Conservation (phyloP, 305 asterid species). For the Salvia sclarea region DNA sequence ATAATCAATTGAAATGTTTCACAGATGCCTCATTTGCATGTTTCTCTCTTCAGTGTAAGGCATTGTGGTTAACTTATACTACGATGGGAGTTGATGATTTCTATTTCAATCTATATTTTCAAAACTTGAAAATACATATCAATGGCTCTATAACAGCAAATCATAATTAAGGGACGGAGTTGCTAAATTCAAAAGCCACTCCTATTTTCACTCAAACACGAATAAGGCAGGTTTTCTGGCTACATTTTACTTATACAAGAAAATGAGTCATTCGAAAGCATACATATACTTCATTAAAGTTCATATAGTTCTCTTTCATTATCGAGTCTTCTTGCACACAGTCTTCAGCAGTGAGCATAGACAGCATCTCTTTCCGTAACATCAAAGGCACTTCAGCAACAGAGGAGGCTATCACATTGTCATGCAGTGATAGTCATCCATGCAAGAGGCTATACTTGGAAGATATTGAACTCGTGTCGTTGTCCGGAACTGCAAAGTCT, state of each 20-base stretch:
- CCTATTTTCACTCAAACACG: not conserved
- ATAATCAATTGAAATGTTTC: not conserved
- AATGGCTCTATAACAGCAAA: not conserved
- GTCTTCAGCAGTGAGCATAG: conserved; percentile 60
- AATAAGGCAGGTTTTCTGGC: not conserved
- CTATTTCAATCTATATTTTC: not conserved
- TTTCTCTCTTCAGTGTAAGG: too few species aligned
- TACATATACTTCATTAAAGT: not conserved
- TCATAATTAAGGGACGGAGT: not conserved
- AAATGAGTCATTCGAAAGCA: not conserved
- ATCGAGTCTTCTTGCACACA: conserved; percentile 32
- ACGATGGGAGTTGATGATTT: not conserved
- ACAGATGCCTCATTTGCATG: not conserved
- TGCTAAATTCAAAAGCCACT: not conserved
- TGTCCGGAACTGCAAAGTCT: conserved; percentile 41
- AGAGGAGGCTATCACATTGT: conserved; percentile 55
- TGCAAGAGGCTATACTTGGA: conserved; percentile 55
- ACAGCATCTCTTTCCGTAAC: conserved; percentile 44
- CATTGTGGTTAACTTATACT: not conserved
- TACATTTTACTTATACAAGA: not conserved
- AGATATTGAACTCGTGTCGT: conserved; percentile 50
- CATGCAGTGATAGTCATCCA: conserved; percentile 73
- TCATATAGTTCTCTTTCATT: not conserved
- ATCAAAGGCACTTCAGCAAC: conserved; percentile 76
- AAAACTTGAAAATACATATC: not conserved